phyloP scores from a whole-genome alignment of 2,329 filamentous ascomycete genomes.

The Fusarium camptoceras region DNA sequence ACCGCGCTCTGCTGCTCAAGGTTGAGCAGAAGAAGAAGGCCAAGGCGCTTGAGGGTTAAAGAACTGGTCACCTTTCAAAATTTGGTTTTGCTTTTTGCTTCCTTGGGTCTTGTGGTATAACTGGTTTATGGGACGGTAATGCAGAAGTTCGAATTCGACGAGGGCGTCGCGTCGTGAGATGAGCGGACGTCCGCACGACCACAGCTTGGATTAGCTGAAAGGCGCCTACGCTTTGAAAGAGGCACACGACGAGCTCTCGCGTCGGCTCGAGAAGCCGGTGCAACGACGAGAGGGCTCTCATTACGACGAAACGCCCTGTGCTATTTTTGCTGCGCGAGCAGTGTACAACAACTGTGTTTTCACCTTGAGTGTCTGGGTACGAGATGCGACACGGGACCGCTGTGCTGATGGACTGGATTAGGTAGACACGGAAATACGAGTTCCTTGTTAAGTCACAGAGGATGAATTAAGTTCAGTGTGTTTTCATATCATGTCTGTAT shows the following conservation, averaged over 20 bases:
- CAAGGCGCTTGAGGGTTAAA: constrained; percentile 61
- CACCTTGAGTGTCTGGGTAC: constrained; percentile 38
- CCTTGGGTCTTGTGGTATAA: constrained; percentile 42
- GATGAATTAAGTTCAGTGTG: constrained; percentile 7
- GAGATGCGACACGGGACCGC: constrained; percentile 41
- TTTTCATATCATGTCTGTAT: constrained; percentile 10
- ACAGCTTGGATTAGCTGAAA: constrained; percentile 45
- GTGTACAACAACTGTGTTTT: constrained; percentile 45
- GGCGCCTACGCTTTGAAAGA: constrained; percentile 34
- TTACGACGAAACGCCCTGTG: constrained; percentile 29
- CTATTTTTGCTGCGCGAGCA: constrained; percentile 38
- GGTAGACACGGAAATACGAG: constrained; percentile 47
- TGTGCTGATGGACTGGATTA: constrained; percentile 48
- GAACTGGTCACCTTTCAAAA: constrained; percentile 14
- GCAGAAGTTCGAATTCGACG: constrained; percentile 45
- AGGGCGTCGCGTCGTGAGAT: constrained; percentile 43
- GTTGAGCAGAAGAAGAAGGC: constrained; percentile 97
- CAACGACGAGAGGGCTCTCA: constrained; percentile 24
- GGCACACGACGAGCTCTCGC: constrained; percentile 36
- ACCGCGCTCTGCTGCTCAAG: constrained; percentile 94
- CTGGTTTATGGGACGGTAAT: constrained; percentile 46
- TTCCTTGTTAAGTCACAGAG: constrained; percentile 37
- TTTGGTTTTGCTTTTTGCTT: constrained; percentile 41
- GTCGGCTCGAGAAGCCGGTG: constrained; percentile 20
- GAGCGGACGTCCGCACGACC: constrained; percentile 36